Base-by-base conservation (phyloP, 768 basidiomycete species). In the Dioszegia aurantiaca region DNA sequence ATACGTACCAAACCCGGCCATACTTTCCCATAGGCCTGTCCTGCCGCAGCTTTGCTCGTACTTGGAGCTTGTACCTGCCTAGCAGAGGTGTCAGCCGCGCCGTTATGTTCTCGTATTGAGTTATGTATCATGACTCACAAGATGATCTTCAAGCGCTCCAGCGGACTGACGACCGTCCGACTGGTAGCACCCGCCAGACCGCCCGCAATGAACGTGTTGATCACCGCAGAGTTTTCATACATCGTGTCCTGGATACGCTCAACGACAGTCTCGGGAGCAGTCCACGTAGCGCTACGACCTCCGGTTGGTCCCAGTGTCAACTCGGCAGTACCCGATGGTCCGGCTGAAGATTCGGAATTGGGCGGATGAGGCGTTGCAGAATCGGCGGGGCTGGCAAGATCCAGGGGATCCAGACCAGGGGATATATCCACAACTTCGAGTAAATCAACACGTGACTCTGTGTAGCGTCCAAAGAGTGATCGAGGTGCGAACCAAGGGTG, bases 131-230 rank as follows among this genome's bases (percentile, higher is more conserved):
- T 37, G 36, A 56, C 89, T 71, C 67, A 93, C 92, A 93, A 87
- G 60, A 99, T 95, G 71, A 99, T 97, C 78, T 99, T 99, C 55
- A 98, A 80, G 58, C 94, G 80, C 69, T 97, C 92, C 14, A 97
- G 76, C 10, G 93, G 94, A 65, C 85, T 87, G 47, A 98, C 94
- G 14, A 95, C 89, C 1, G 93, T 95, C 55, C 93, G 81, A 58
- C 88, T 90, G 9, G 89, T 85, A 14, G 78, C 79, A 11, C 78
- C 79, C 5, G 79, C 79, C 54, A 76, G 55, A 0, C 78, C 79
- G 24, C 78, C 73, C 4, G 73, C 73, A 48, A 73, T 68, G 53
- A 75, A 75, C 11, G 72, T 73, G 37, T 72, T 72, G 55, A 75
- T 61, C 36, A 72, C 70, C 46, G 69, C 41, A 17, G 69, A 64